Evolutionary conservation across 1,139 yeast species (phyloP).

Genomic region (Saccharomycopsis hybrid): DNA sequence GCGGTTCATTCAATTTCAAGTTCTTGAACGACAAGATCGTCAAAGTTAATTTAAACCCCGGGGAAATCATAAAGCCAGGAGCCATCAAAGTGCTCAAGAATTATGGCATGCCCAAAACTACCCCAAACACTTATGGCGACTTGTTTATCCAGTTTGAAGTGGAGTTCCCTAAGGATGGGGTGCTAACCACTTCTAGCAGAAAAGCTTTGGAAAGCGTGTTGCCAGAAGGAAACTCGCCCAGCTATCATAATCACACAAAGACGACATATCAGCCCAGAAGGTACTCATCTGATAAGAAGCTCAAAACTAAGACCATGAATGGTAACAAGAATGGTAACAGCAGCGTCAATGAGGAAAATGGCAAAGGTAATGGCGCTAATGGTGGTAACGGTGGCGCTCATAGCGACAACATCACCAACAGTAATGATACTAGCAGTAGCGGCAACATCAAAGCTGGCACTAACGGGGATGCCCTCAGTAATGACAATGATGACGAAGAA

Average conservation of each 20-base stretch:
- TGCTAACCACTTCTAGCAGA: conserved; percentile 34
- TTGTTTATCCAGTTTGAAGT: conserved; percentile 45
- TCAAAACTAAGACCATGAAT: too few species aligned
- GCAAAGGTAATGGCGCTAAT: too few species aligned
- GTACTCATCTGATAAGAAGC: too few species aligned
- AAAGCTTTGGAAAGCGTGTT: conserved; percentile 35
- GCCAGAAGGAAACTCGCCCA: conserved; percentile 26
- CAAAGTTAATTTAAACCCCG: conserved; percentile 35
- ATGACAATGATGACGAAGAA: too few species aligned
- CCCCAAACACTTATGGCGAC: conserved; percentile 40
- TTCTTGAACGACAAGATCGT: conserved; percentile 44
- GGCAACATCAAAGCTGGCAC: too few species aligned
- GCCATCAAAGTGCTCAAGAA: conserved; percentile 43
- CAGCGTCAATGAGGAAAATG: too few species aligned
- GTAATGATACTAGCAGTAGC: neutral
- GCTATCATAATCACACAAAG: neutral
- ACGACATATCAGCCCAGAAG: too few species aligned
- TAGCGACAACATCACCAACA: neutral
- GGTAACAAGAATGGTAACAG: too few species aligned
- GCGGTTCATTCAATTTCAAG: conserved; percentile 41
- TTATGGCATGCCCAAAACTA: conserved; percentile 61
- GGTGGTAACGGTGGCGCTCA: too few species aligned
- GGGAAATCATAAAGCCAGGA: conserved; percentile 45
- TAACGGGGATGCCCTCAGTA: too few species aligned
- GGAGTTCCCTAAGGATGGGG: conserved; percentile 40